Base-by-base conservation (phyloP, 2,329 filamentous ascomycete species). In the Amylocarpus encephaloides region DNA sequence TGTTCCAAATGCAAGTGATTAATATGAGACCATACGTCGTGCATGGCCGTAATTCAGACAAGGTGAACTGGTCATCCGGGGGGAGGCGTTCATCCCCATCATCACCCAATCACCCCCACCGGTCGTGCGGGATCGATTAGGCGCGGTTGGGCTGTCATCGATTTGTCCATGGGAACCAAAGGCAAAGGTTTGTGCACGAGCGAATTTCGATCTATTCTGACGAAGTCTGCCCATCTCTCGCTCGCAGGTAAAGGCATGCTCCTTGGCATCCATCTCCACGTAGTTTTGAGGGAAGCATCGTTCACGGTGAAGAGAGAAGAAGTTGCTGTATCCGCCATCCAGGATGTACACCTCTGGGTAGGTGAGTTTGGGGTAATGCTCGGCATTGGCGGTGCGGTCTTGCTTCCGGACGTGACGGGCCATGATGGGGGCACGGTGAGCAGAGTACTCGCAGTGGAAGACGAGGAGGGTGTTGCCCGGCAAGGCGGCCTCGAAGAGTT, bases 371-470 rank as follows among this genome's bases (percentile, higher is more conserved):
- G 93, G 93, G 65, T 97, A 98, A 58, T 79, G 78, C 67, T 93
- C 88, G 48, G 83, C 82, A 68, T 98, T 98, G 64, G 83, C 76
- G 34, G 83, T 82, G 52, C 93, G 88, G 69, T 98, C 93, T 66
- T 88, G 83, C 53, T 89, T 85, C 59, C 93, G 91, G 54, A 98
- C 82, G 68, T 90, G 89, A 62, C 93, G 90, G 44, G 93, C 93
- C 86, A 97, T 97, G 56, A 95, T 84, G 42, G 93, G 93, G 41
- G 93, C 93, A 55, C 93, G 88, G 68, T 97, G 92, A 35, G 89
- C 92, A 32, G 93, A 97, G 71, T 97, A 98, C 71, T 98, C 93
- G 79, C 93, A 98, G 72, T 98, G 93, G 62, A 98, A 88, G 59
- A 98, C 83, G 55, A 98, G 71, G 10, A 96, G 76, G 0, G 90